Percentiles rank a stretch among this genome's conserved stretches.
Conservation (phyloP, 2,329 filamentous ascomycete species). For the Colletotrichum sp. region DNA sequence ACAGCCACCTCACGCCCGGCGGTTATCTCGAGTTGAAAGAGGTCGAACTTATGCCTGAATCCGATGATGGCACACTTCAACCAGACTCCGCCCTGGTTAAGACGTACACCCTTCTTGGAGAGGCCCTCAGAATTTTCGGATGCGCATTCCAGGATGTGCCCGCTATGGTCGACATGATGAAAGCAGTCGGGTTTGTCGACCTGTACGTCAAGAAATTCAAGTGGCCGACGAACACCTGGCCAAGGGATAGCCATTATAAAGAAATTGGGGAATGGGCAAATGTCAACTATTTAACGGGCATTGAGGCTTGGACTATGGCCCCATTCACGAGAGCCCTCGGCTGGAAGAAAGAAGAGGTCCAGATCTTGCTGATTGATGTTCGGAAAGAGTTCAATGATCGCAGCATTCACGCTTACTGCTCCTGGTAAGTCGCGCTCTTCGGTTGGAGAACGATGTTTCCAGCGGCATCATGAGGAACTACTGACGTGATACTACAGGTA, state of each 20-base stretch:
- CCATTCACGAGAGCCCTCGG: background rate
- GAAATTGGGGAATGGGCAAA: background rate
- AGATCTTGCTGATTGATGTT: background rate
- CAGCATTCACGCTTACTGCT: background rate
- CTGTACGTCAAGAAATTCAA: background rate
- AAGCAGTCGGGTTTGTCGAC: background rate
- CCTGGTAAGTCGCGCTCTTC: background rate
- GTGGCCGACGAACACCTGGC: background rate
- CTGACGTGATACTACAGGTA: background rate
- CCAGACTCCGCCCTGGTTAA: background rate
- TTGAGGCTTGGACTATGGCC: background rate
- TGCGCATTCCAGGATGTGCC: background rate
- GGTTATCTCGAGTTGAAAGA: background rate
- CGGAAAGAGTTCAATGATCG: background rate
- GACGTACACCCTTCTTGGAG: background rate
- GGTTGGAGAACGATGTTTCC: background rate
- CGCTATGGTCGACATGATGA: background rate
- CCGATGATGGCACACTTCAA: background rate
- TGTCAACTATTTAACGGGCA: background rate
- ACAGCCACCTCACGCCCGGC: background rate
- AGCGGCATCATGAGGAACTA: background rate
- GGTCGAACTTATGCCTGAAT: background rate
- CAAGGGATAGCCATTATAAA: background rate
- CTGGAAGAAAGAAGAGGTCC: background rate
- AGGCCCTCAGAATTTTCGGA: background rate